Conservation (phyloP, 495 filamentous ascomycete species). For the Saxispiralis lemnorum region DNA sequence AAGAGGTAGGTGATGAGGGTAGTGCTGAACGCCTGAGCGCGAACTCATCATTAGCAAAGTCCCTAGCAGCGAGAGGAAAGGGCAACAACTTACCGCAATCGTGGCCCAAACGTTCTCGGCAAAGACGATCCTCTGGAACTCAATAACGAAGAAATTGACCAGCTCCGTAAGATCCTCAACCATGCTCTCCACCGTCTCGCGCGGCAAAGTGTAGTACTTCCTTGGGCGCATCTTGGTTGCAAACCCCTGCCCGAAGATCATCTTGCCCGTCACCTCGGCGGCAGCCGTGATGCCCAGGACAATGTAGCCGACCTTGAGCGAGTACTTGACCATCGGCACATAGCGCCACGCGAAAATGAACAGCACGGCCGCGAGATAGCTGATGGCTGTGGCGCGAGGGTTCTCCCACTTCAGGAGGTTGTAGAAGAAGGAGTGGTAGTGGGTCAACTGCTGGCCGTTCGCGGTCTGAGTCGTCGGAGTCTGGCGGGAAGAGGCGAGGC, state of each 20-base stretch:
- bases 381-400: constrained; percentile 66
- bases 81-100: constrained; percentile 44
- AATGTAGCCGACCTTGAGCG: constrained; percentile 68
- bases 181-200: constrained; percentile 61
- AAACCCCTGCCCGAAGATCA: constrained; percentile 58
- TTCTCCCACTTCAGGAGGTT: constrained; percentile 69
- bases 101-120: constrained; percentile 81
- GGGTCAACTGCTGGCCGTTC: constrained; percentile 76
- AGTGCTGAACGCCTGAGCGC: constrained; percentile 48
- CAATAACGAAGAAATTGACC: constrained; percentile 92
- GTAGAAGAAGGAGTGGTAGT: constrained; percentile 92
- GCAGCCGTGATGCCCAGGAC: constrained; percentile 55
- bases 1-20: constrained; percentile 83
- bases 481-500: constrained; percentile 52
- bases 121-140: constrained; percentile 86
- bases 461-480: constrained; percentile 50
- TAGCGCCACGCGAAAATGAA: constrained; percentile 85
- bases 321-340: constrained; percentile 70
- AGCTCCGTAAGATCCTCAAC: constrained; percentile 80
- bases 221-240: constrained; percentile 72
- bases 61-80: constrained; percentile 1
- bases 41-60: constrained; percentile 9
- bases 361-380: constrained; percentile 52
- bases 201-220: constrained; percentile 80
- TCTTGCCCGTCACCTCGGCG: constrained; percentile 57